Base-by-base conservation (phyloP, 2,329 filamentous ascomycete genomes). In the Cercospora sp. region DNA sequence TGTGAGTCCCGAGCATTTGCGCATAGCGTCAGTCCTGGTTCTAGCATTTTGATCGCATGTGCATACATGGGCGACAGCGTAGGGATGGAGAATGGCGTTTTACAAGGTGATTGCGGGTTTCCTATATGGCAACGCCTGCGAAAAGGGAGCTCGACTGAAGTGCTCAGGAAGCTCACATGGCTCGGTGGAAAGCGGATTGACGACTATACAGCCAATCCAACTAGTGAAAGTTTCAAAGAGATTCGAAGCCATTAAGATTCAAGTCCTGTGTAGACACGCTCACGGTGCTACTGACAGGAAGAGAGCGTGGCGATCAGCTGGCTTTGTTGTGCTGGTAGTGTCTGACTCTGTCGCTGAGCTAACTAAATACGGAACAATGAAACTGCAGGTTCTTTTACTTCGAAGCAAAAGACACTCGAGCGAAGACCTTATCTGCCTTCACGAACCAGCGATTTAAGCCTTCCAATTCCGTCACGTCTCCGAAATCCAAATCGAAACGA, bases 401-500 rank as follows among this genome's bases (percentile, higher is more conserved):
- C 9, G 45, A 48, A 23, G 45, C 45, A 48, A 48, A 48, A 12
- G 45, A 23, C 18, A 48, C 45, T 1, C 45, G 18, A 13, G 45
- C 45, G 23, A 20, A 48, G 3, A 48, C 18, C 45, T 48, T 20
- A 48, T 48, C 42, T 1, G 42, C 42, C 28, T 59, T 26, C 5
- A 67, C 65, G 30, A 63, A 64, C 65, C 65, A 67, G 7, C 40
- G 23, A 61, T 57, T 63, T 2, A 58, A 30, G 6, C 51, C 58
- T 18, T 28, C 36, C 51, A 61, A 60, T 30, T 57, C 61, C 1
- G 13, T 42, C 36, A 51, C 18, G 10, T 60, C 28, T 5, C 42
- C 55, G n/a, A 45, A 20, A 10, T 33, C 40, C n/a, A 51, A 20
- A 55, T 74, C 69, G 31, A 73, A 78, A 12, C 71, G 64, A 23